phyloP scores from a whole-genome alignment of 1,139 yeast genomes.

The Spathaspora sp. region DNA sequence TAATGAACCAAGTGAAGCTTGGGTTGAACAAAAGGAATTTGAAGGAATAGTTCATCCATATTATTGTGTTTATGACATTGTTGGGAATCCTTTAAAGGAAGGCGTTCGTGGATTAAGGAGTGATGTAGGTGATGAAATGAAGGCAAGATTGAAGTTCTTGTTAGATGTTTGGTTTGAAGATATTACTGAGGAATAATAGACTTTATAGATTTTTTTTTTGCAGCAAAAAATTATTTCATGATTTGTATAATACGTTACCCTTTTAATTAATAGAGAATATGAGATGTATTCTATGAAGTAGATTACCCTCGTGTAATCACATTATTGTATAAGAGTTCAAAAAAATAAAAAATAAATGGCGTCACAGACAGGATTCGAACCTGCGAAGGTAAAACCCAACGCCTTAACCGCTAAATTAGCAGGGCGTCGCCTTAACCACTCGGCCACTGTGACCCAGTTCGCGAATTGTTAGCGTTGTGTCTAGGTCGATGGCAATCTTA shows the following conservation, averaged over 20 bases:
- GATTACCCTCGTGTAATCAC: too few species aligned
- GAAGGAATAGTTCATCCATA: constrained; percentile 19
- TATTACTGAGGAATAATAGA: constrained; percentile 1
- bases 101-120: constrained; percentile 17
- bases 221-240: neutral
- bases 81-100: constrained; percentile 23
- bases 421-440: constrained; percentile 69
- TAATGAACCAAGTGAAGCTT: constrained; percentile 27
- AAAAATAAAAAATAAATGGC: constrained; percentile 33
- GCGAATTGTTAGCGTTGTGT: neutral
- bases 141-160: constrained; percentile 15
- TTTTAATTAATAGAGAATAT: neutral
- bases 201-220: neutral
- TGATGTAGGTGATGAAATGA: constrained; percentile 14
- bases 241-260: too few species aligned
- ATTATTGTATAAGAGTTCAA: constrained; percentile 4
- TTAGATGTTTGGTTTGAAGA: constrained; percentile 22
- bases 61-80: constrained; percentile 39
- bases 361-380: constrained; percentile 90
- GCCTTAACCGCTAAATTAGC: constrained; percentile 50
- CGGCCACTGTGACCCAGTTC: constrained; percentile 52
- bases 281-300: neutral
- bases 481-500: too few species aligned
- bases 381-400: constrained; percentile 86
- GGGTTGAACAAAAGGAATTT: constrained; percentile 17